A percentile compares a stretch with the other conserved stretches of the same genome.
Conservation (phyloP, 106 monocot species). For the Dendrobium chrysotoxum region DNA sequence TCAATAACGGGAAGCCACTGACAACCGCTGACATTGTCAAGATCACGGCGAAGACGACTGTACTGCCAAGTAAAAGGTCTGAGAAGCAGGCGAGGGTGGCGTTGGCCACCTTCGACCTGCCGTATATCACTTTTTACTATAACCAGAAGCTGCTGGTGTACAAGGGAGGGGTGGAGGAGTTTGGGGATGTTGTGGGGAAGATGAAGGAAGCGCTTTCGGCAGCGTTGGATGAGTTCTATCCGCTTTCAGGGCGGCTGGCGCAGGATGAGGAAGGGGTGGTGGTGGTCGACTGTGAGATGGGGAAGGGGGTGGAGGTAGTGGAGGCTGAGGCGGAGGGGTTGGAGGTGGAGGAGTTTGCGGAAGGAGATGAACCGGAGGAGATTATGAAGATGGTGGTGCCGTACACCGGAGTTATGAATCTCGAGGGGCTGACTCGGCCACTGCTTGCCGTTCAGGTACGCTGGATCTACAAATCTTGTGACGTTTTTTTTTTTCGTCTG, state of each 20-base stretch:
- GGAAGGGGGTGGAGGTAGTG: constrained; percentile 58
- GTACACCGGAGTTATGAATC: constrained; percentile 86
- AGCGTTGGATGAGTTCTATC: constrained; percentile 57
- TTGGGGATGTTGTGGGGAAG: constrained; percentile 12
- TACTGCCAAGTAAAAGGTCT: constrained; percentile 27
- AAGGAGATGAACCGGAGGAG: constrained; percentile 18
- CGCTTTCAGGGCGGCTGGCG: constrained; percentile 56
- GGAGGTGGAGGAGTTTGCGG: constrained; percentile 44
- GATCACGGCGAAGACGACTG: constrained; percentile 34
- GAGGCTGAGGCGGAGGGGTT: constrained; percentile 59
- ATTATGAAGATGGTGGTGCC: constrained; percentile 74
- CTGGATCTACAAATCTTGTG: neutral
- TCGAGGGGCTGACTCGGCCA: constrained; percentile 68
- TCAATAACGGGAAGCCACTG: neutral
- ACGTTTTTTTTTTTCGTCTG: neutral
- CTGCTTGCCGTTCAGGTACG: constrained; percentile 83
- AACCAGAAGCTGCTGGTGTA: constrained; percentile 93
- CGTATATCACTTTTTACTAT: constrained; percentile 99
- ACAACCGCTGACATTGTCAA: constrained; percentile 16
- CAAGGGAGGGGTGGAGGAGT: constrained; percentile 15
- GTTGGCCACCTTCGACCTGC: constrained; percentile 72
- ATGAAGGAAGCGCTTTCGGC: constrained; percentile 48
- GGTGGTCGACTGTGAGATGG: constrained; percentile 40
- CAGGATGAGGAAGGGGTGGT: constrained; percentile 65
- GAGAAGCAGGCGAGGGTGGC: constrained; percentile 24